A percentile compares a stretch with the other conserved stretches of the same genome.
Conservation (phyloP, 2,329 filamentous ascomycete species). For the Sporothrix inflata region DNA sequence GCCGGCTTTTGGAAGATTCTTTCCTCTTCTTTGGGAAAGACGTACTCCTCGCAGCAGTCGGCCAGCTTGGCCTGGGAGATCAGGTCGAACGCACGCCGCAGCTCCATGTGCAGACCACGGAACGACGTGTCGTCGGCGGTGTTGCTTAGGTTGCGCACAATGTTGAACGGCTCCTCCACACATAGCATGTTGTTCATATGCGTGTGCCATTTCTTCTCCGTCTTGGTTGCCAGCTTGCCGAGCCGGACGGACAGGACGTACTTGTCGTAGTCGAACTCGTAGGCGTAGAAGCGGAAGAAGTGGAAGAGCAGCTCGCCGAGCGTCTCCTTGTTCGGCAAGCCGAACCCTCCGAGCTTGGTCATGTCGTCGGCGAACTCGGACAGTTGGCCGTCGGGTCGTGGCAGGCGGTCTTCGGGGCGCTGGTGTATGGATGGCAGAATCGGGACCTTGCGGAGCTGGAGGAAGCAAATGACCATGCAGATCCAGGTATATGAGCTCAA, state of each 20-base stretch:
- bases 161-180: constrained; percentile 97
- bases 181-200: constrained; percentile 82
- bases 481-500: constrained; percentile 99
- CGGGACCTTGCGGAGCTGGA: constrained; percentile 83
- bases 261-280: constrained; percentile 89
- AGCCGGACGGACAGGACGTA: constrained; percentile 82
- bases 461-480: constrained; percentile 94
- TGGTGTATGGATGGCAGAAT: constrained; percentile 86
- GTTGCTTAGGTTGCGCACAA: constrained; percentile 85
- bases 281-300: constrained; percentile 93
- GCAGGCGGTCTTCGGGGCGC: constrained; percentile 63
- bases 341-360: constrained; percentile 72
- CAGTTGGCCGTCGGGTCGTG: constrained; percentile 65
- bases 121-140: constrained; percentile 96
- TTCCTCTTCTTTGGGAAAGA: constrained; percentile 83
- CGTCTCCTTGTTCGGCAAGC: constrained; percentile 77
- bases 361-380: constrained; percentile 88
- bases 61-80: constrained; percentile 78
- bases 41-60: constrained; percentile 84
- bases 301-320: constrained; percentile 87
- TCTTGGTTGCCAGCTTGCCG: constrained; percentile 76
- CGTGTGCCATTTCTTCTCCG: constrained; percentile 86
- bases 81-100: constrained; percentile 84
- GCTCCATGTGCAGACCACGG: constrained; percentile 84
- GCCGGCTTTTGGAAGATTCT: constrained; percentile 62